Evolutionary conservation across 768 basidiomycete species (phyloP), one percentile per base, ranked within the genome.

Genomic region (Tulasnella sp.): DNA sequence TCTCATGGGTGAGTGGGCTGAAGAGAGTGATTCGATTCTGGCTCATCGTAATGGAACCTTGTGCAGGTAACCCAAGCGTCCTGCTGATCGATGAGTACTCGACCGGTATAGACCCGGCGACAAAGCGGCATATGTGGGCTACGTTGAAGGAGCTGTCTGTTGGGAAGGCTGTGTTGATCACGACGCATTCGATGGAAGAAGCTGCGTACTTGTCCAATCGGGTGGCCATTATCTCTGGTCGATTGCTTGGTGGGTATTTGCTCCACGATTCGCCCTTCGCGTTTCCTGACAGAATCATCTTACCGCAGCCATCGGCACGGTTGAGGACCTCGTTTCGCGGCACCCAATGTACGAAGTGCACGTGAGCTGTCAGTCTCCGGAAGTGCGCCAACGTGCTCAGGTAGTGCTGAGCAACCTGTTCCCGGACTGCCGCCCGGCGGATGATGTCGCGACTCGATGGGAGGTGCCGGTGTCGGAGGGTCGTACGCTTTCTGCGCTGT

Each of bases 11-110:
- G 80, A 39, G 83, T 79, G 11, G 15, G 40, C 29, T 5, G 13
- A 44, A n/a, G 3, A 23, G 1, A 29, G 1, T 29, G n/a, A 29
- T 61, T 26, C 5, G n/a, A 23, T 29, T 5, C 18, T 9, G 7
- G 23, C 23, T 16, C 18, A 61, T n/a, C 5, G 23, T 18, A 72
- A 15, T 29, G 9, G 57, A 61, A 5, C 29, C 3, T n/a, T 61
- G 23, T 40, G 3, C 74, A 90, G 92, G 92, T 6, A 93, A 93
- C 80, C 91, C 93, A 5, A 85, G 91, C 3, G 93, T 93, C 3
- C 85, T 94, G 3, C 87, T 94, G 29, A 93, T 94, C 70, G 93
- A 94, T 79, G 92, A 94, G 82, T 94, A 93, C 83, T 93, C 91
- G 7, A 93, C 92, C 3, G 93, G 93, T 6, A 89, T 94, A 71